Evolutionary conservation across 2,329 filamentous ascomycete genomes (phyloP).

Genomic region (Alternaria panax): DNA sequence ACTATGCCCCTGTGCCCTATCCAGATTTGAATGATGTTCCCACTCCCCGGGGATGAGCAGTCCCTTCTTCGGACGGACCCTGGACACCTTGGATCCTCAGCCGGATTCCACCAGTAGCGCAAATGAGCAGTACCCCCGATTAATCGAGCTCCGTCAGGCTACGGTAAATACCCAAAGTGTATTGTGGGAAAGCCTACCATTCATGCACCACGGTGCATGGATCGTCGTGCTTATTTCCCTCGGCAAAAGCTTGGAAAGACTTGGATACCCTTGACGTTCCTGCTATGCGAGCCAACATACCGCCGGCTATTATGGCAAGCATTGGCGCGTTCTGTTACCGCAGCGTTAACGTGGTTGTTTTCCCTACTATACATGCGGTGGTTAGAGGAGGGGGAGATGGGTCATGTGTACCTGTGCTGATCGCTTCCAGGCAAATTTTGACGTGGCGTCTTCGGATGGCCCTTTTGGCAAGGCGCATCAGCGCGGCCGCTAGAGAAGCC

Average conservation of each 20-base stretch:
- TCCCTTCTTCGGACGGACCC: not conserved
- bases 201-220: conserved; percentile 2
- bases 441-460: not conserved
- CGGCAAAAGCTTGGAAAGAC: conserved; percentile 18
- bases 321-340: not conserved
- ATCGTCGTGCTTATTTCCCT: conserved; percentile 13
- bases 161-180: conserved; percentile 7
- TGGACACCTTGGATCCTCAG: not conserved
- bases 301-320: conserved; percentile 1
- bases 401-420: conserved; percentile 1
- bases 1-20: not conserved
- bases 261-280: conserved; percentile 6
- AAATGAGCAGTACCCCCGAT: conserved; percentile 7
- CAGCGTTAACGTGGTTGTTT: not conserved
- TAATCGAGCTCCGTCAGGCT: conserved; percentile 9
- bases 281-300: not conserved
- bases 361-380: not conserved
- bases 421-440: not conserved
- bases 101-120: not conserved
- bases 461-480: conserved; percentile 1
- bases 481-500: not conserved
- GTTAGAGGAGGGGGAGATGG: not conserved
- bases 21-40: not conserved
- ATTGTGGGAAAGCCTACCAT: conserved; percentile 12
- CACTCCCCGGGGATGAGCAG: not conserved